Base-by-base conservation (phyloP, 2,329 filamentous ascomycete species). In the Hypoxylon sp. region DNA sequence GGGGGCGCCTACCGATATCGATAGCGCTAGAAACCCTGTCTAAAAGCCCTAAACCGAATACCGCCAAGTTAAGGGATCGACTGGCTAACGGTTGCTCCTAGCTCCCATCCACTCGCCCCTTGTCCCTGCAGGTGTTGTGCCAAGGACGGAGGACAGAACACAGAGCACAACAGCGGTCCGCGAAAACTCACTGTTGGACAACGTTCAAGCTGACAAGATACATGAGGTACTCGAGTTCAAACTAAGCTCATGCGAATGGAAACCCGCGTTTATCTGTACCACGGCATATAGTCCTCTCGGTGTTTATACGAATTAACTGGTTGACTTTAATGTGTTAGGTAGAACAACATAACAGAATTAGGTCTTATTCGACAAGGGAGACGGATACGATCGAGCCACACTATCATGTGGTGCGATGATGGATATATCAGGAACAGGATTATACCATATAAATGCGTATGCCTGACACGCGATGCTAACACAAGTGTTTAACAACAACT, bases 1-100 rank as follows among this genome's bases (percentile, higher is more conserved):
- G 50, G 60, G 65, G 63, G 67, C 67, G 67, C 47, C 50, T 70
- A 70, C 22, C 8, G 33, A 57, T 63, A 66, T 66, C 63, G 59
- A 66, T 64, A 66, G 37, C 53, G 31, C 14, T 31, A n/a, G n/a
- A n/a, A n/a, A n/a, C n/a, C n/a, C n/a, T n/a, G n/a, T n/a, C n/a
- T 1, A 50, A 31, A 26, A 37, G n/a, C 24, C 14, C 35, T 46
- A 64, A 59, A 58, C 37, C 37, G 39, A 1, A 19, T 17, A 59
- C 33, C 26, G 47, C 24, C 54, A 50, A 47, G 24, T 19, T 29
- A 5, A 29, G 55, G 33, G 19, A 60, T 60, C 54, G 37, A 63
- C 22, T 60, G 65, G 60, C 35, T 19, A 47, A 33, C 17, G 29
- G 54, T 1, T 42, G 46, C 39, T 58, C 59, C 24, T 33, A 47